Percentiles rank a stretch among this genome's conserved stretches.
phyloP scores from a whole-genome alignment of 192 early-diverging fungal genomes.

The Coemansia sp. region DNA sequence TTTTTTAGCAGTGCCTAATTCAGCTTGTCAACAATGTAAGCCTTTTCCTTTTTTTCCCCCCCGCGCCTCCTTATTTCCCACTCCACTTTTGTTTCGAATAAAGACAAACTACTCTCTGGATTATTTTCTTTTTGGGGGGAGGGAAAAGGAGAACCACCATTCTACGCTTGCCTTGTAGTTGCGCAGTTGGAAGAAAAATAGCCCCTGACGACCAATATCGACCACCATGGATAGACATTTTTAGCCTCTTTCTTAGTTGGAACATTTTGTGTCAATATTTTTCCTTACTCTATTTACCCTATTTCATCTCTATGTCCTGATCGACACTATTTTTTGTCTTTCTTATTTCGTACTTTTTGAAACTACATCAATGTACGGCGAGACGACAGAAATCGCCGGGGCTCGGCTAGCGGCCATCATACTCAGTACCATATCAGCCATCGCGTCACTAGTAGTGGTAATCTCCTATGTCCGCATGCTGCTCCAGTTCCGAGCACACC shows the following conservation, averaged over 20 bases:
- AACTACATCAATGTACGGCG: neutral
- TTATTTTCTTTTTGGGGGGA: neutral
- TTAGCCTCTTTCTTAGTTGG: neutral
- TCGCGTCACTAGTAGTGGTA: slow-evolving; percentile 38
- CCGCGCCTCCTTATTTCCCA: slow-evolving; percentile 1
- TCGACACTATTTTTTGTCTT: neutral
- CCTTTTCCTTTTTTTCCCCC: neutral
- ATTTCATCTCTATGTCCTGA: neutral
- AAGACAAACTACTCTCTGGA: neutral
- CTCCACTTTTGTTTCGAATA: slow-evolving; percentile 1
- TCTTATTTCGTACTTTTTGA: slow-evolving; percentile 3
- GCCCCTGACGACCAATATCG: slow-evolving; percentile 1
- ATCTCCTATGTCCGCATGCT: slow-evolving; percentile 39
- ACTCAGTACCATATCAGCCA: slow-evolving; percentile 37
- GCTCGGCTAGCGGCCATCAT: slow-evolving; percentile 39
- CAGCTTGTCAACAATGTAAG: neutral
- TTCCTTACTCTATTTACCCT: neutral
- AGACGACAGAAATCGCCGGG: slow-evolving; percentile 14
- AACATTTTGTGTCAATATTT: neutral
- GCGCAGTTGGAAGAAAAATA: neutral
- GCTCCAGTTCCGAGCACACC: slow-evolving; percentile 37
- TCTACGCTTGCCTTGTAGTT: neutral
- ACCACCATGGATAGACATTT: neutral
- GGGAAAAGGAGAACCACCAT: neutral
- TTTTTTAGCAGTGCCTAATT: neutral